A percentile compares a stretch with the other conserved stretches of the same genome.
phyloP scores from a whole-genome alignment of 345 rosid species.

The Lumnitzera racemosa region DNA sequence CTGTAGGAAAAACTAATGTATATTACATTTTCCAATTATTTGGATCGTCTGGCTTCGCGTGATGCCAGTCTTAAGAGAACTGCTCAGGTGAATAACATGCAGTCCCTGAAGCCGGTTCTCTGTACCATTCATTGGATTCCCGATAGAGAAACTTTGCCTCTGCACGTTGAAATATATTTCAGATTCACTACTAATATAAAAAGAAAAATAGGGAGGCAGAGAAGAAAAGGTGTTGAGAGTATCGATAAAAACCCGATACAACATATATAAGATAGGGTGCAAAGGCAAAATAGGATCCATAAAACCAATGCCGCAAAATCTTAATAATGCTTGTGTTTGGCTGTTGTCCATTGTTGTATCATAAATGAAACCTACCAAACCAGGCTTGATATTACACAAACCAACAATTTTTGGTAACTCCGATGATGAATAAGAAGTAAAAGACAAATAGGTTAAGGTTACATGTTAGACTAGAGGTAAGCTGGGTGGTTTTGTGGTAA shows the following conservation, averaged over 20 bases:
- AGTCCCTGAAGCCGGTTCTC: slow-evolving; percentile 47
- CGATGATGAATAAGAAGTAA: no score
- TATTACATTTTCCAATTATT: background rate
- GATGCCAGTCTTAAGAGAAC: background rate
- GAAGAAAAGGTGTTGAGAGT: background rate
- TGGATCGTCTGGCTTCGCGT: background rate
- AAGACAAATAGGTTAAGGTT: background rate
- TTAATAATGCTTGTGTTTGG: no score
- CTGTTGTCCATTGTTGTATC: no score
- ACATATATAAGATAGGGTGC: no score
- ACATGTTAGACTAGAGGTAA: no score
- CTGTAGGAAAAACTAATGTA: background rate
- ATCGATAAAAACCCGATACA: background rate
- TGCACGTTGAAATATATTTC: slow-evolving; percentile 23
- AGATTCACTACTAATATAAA: background rate
- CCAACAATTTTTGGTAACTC: no score
- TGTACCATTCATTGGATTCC: slow-evolving; percentile 73
- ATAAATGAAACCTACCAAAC: no score
- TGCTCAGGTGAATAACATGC: slow-evolving; percentile 13
- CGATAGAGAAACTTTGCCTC: slow-evolving; percentile 83
- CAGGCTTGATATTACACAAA: no score
- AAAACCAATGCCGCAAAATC: no score
- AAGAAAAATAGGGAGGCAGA: background rate
- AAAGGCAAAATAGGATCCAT: no score
- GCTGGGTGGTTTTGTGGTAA: no score